phyloP scores from a whole-genome alignment of 352 stramenopile genomes.

The Globisporangium iwayamae region DNA sequence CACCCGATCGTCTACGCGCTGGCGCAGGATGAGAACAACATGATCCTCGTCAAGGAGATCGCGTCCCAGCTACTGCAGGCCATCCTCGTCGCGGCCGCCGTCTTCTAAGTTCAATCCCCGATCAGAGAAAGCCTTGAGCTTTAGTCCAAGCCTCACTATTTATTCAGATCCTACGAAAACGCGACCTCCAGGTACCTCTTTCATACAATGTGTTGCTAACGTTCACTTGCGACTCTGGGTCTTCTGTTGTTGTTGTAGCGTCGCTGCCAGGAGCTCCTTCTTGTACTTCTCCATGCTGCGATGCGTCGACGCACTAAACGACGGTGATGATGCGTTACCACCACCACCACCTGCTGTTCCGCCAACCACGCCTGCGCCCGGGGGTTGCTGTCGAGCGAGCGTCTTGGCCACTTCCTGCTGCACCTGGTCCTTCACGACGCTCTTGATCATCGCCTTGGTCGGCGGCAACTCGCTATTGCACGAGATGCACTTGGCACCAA shows the following conservation, averaged over 20 bases:
- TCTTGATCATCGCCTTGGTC: conserved; percentile 62
- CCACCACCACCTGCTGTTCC: conserved; percentile 14
- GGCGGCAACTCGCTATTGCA: conserved; percentile 58
- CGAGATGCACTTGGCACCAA: conserved; percentile 64
- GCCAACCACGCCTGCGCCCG: neutral
- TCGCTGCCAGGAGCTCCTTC: conserved; percentile 49
- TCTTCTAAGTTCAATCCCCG: conserved; percentile 30
- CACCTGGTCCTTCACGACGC: conserved; percentile 52
- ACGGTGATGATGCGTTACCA: neutral
- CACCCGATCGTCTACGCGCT: conserved; percentile 74
- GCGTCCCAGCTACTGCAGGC: conserved; percentile 81
- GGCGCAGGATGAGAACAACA: conserved; percentile 84
- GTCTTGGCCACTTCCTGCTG: conserved; percentile 58
- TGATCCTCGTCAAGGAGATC: conserved; percentile 89
- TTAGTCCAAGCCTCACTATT: conserved; percentile 7
- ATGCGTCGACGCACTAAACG: conserved; percentile 57
- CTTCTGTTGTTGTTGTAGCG: conserved; percentile 47
- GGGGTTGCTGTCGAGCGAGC: conserved; percentile 18
- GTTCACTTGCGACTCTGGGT: conserved; percentile 18
- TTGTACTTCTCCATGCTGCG: conserved; percentile 69
- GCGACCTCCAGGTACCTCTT: neutral
- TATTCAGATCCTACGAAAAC: conserved; percentile 3
- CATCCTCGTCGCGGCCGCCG: conserved; percentile 68
- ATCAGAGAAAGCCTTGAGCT: neutral
- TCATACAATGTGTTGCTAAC: neutral